phyloP scores from a whole-genome alignment of 768 basidiomycete species.

The Boletus rubroflammeus region DNA sequence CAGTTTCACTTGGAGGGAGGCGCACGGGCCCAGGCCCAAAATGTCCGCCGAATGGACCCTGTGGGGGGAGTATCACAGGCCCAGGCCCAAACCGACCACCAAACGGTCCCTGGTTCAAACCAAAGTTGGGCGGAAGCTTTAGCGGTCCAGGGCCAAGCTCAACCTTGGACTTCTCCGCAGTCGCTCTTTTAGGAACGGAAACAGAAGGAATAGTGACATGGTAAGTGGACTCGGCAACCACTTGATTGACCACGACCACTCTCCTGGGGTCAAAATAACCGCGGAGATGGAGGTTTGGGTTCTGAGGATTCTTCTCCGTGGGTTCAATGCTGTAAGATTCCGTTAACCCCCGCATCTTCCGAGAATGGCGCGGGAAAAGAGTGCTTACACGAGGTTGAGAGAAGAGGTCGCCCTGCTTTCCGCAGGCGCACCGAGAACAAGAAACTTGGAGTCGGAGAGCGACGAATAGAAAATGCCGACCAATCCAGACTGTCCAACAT shows the following conservation, averaged over 20 bases:
- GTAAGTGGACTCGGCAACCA: conserved; percentile 26
- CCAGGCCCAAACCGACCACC: conserved; percentile 23
- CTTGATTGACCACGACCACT: conserved; percentile 31
- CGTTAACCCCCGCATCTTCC: background rate
- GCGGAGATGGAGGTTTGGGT: conserved; percentile 12
- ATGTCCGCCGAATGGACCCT: conserved; percentile 10
- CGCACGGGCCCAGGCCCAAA: conserved; percentile 18
- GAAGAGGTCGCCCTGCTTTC: conserved; percentile 34
- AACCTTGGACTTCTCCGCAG: conserved; percentile 8
- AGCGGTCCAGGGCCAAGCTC: conserved; percentile 21
- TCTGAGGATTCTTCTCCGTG: conserved; percentile 25
- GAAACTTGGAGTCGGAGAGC: conserved; percentile 31
- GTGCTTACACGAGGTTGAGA: conserved; percentile 37
- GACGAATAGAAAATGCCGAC: conserved; percentile 40
- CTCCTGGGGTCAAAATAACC: conserved; percentile 37
- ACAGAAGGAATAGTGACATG: conserved; percentile 23
- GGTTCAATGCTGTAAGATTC: conserved; percentile 24
- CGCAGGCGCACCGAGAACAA: conserved; percentile 33
- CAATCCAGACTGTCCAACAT: conserved; percentile 20
- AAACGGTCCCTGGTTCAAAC: conserved; percentile 6
- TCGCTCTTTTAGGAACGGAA: conserved; percentile 15
- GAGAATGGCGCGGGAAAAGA: background rate
- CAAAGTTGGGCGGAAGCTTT: conserved; percentile 3
- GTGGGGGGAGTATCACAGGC: conserved; percentile 12
- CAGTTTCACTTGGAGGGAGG: conserved; percentile 20